Base-by-base conservation (phyloP, 169 alveolate species). In the Eimeria zaria region DNA sequence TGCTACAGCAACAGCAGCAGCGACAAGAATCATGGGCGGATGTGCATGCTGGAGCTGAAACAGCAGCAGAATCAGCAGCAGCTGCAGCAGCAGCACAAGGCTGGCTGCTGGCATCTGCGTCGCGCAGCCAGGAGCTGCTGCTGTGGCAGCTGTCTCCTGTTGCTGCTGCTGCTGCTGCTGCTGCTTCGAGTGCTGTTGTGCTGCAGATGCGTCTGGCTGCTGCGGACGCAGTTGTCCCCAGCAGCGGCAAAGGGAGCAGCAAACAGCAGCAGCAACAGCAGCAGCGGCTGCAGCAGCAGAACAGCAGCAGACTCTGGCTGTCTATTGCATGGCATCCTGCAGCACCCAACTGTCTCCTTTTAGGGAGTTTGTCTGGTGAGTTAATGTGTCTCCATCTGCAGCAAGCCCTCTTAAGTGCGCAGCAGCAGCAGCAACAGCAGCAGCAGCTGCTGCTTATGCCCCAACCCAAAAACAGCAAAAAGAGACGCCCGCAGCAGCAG, bases 21-120 rank as follows among this genome's bases (percentile, higher is more conserved):
- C 74, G 27, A 7, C 78, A 27, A 18, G 41, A 9, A 16, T n/a
- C 30, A 16, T 5, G 30, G 41, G 78, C 78, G 41, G 78, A 33
- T 27, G 41, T 7, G 78, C 78, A 33, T 16, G 6, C 51, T 41
- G 51, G 48, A 73, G 55, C 64, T 18, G 89, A 12, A 78, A 64
- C 64, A 44, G 89, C 62, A 78, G 55, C 62, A 39, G 48, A 9
- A 30, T 67, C 58, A 27, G 89, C 53, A 48, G 89, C 69, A 51
- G 74, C 74, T 24, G 89, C 58, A 80, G 89, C 89, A 39, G 89
- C 89, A 44, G 89, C 89, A 20, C 71, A 80, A 20, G 89, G 89
- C 8, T 44, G 89, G 89, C 71, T 44, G 67, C 44, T 46, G 44
- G 89, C 60, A 2, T 51, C 67, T 12, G 89, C 89, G 6, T 80